Conservation (phyloP, 2,329 filamentous ascomycete genomes). For the Boeremia lycopersici region DNA sequence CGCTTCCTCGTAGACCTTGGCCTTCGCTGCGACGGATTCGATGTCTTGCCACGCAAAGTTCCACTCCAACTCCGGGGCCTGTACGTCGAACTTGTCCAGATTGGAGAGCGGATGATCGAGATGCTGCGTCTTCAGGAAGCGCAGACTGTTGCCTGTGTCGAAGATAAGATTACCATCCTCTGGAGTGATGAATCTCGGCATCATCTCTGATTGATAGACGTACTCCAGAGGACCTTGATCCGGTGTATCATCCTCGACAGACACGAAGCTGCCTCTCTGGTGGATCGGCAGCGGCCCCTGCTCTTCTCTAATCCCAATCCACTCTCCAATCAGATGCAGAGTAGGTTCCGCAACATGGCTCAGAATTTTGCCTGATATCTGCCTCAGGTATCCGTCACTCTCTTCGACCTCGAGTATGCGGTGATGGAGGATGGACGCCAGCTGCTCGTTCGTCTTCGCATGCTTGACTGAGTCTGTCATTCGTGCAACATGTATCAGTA, state of each 20-base stretch:
- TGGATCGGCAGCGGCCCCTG: conserved; percentile 32
- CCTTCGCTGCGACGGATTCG: conserved; percentile 65
- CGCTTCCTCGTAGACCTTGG: conserved; percentile 58
- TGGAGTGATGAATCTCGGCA: conserved; percentile 73
- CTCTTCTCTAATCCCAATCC: conserved; percentile 69
- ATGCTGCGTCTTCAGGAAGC: conserved; percentile 73
- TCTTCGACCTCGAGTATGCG: conserved; percentile 62
- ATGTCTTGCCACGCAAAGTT: conserved; percentile 75
- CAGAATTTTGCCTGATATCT: conserved; percentile 71
- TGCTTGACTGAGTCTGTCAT: conserved; percentile 56
- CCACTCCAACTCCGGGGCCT: conserved; percentile 68
- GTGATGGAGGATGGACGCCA: conserved; percentile 47
- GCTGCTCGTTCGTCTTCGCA: conserved; percentile 47
- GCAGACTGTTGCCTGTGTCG: conserved; percentile 77
- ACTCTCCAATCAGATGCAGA: conserved; percentile 71
- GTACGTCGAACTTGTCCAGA: conserved; percentile 54
- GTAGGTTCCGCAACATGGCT: conserved; percentile 68
- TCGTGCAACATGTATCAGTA: conserved; percentile 59
- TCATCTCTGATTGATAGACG: conserved; percentile 65
- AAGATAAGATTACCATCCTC: conserved; percentile 77
- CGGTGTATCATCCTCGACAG: conserved; percentile 32
- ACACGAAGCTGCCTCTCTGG: conserved; percentile 39
- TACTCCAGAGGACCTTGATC: conserved; percentile 57
- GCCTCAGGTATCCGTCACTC: conserved; percentile 64
- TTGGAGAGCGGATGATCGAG: conserved; percentile 71